These are phyloP conservation scores for Lachancea mirantina DNA, from an alignment of 805 yeast genomes.

Conservation along the genomic window DNA sequence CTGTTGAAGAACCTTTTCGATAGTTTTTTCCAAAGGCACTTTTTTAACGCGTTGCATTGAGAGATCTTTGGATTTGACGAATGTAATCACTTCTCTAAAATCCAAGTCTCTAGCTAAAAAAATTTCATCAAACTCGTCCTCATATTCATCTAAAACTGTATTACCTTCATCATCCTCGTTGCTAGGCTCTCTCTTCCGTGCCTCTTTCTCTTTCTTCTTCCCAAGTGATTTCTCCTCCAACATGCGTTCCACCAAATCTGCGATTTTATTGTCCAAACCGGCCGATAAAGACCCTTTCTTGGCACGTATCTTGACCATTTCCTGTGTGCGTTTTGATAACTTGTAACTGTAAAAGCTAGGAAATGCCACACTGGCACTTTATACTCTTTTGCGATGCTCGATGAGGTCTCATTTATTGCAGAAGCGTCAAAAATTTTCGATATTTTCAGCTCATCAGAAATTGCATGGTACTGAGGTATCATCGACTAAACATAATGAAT, in stretches of 20 bases:
- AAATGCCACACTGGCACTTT: too few species aligned
- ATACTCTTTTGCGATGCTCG: too few species aligned
- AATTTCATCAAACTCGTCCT: slow-evolving; percentile 28
- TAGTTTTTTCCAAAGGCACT: slow-evolving; percentile 51
- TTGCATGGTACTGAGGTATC: too few species aligned
- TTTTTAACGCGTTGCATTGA: slow-evolving; percentile 65
- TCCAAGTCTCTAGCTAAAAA: slow-evolving; percentile 53
- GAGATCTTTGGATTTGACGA: slow-evolving; percentile 57
- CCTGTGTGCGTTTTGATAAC: too few species aligned
- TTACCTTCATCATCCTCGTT: slow-evolving; percentile 10
- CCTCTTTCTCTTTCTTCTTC: slow-evolving; percentile 29
- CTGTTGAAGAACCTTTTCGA: slow-evolving; percentile 50
- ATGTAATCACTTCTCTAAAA: slow-evolving; percentile 45
- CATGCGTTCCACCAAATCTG: slow-evolving; percentile 46
- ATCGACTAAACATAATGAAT: too few species aligned
- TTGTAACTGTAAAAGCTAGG: too few species aligned
- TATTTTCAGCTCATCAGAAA: too few species aligned
- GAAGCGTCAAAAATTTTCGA: too few species aligned
- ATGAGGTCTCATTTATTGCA: neutral
- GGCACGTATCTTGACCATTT: slow-evolving; percentile 32
- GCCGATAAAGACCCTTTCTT: slow-evolving; percentile 22
- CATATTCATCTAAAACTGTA: slow-evolving; percentile 11
- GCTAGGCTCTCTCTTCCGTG: slow-evolving; percentile 8
- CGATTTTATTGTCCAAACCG: slow-evolving; percentile 49
- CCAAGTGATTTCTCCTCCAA: slow-evolving; percentile 53